Evolutionary conservation across 2,329 filamentous ascomycete genomes (phyloP), one percentile per base, ranked within the genome.

Genomic region (Paecilomyces sp.): DNA sequence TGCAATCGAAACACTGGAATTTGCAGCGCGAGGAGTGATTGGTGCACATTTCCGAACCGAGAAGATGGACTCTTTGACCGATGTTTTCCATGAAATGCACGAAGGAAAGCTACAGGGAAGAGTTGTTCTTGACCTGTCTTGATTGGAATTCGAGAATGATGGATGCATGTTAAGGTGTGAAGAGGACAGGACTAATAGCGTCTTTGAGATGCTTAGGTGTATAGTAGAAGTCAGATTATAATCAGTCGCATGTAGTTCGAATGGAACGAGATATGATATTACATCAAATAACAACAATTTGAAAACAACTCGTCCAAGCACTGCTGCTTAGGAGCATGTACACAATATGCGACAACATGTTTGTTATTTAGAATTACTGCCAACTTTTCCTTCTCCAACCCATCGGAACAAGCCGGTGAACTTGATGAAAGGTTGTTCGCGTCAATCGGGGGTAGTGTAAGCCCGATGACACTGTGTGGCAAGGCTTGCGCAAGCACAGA

Each of bases 361-460:
- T 22, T 22, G 22, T 22, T 22, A 22, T 22, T 22, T 22, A 1
- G 22, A 22, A 22, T 22, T 22, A 22, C 22, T 22, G 22, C 22
- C 22, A 22, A 22, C 22, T 22, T 22, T 22, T 2, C 22, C 54
- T 56, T 33, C 30, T 56, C 54, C 54, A 53, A 53, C 51, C 51
- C 51, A 8, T 22, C 51, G 28, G 51, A 53, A 53, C 51, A 53
- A 24, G 51, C 51, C 51, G 22, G 30, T 24, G 51, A 53, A 25
- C 54, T 56, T 56, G 54, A 33, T 56, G 34, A 33, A 33, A 34
- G 30, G n/a, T 53, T 25, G 51, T 53, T 89, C 85, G 88, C 87
- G 82, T 88, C 86, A 75, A 84, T 84, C 80, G 81, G 85, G 84
- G 81, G 79, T 83, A 90, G 87, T 90, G 88, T 86, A 83, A 87